Percentiles rank a stretch among this genome's conserved stretches.
phyloP scores from a whole-genome alignment of 2,329 filamentous ascomycete genomes.

The Paradendryphiella salina region DNA sequence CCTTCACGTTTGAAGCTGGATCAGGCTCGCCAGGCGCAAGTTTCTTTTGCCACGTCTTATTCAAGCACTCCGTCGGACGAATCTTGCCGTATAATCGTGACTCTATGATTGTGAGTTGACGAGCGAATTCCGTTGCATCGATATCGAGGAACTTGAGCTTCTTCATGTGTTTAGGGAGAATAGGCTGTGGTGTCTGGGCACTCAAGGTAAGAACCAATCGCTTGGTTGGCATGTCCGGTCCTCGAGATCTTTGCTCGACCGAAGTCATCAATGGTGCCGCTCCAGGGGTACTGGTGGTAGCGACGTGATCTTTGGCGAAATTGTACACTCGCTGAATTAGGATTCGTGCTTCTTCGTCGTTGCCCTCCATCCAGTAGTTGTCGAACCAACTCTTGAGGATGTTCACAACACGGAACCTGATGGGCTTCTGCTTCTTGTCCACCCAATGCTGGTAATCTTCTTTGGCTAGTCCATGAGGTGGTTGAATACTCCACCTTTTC shows the following conservation, averaged over 20 bases:
- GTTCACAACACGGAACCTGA: constrained; percentile 94
- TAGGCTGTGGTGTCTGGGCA: constrained; percentile 79
- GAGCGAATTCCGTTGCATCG: constrained; percentile 93
- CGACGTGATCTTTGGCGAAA: constrained; percentile 90
- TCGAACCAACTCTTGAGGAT: constrained; percentile 99
- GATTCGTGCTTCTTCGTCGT: constrained; percentile 78
- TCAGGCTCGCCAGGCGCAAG: constrained; percentile 77
- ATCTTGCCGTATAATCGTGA: constrained; percentile 94
- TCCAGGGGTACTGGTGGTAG: constrained; percentile 89
- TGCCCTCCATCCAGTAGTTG: constrained; percentile 97
- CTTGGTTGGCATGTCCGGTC: constrained; percentile 84
- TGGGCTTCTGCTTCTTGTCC: constrained; percentile 92
- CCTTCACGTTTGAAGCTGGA: constrained; percentile 91
- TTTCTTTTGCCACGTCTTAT: constrained; percentile 99
- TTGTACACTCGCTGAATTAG: constrained; percentile 86
- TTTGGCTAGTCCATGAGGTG: constrained; percentile 75
- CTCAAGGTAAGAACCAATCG: constrained; percentile 85
- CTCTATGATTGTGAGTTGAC: constrained; percentile 95
- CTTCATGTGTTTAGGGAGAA: constrained; percentile 99
- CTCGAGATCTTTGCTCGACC: constrained; percentile 83
- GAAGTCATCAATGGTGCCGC: constrained; percentile 81
- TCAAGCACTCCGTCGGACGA: constrained; percentile 91
- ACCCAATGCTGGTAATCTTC: constrained; percentile 85
- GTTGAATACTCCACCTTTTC: constrained; percentile 88
- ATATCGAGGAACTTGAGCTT: constrained; percentile 99